Evolutionary conservation across 371 early-diverging fungal genomes (phyloP).

Genomic region (Cokeromyces recurvatus): DNA sequence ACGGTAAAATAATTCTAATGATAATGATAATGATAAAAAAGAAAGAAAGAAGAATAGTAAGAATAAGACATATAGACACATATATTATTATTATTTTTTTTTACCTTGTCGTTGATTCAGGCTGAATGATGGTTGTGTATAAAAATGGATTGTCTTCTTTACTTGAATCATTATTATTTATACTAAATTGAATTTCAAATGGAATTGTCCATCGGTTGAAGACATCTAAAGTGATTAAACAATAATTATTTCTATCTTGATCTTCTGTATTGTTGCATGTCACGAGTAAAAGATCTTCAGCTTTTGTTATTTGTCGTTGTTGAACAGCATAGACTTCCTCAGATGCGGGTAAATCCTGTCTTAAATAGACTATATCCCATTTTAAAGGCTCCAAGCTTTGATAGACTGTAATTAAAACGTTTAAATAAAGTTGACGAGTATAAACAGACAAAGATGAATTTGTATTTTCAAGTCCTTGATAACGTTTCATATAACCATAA

Average conservation of each 20-base stretch:
- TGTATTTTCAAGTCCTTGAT: background rate
- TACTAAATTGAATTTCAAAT: slow-evolving; percentile 58
- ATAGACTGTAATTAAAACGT: slow-evolving; percentile 70
- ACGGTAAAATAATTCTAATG: slow-evolving; percentile 65
- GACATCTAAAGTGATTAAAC: slow-evolving; percentile 75
- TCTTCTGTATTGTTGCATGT: slow-evolving; percentile 5
- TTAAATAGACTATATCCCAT: slow-evolving; percentile 61
- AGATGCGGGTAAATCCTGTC: slow-evolving; percentile 25
- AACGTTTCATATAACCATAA: slow-evolving; percentile 58
- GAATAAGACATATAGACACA: background rate
- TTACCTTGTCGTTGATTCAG: slow-evolving; percentile 36
- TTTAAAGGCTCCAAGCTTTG: slow-evolving; percentile 60
- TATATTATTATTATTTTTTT: background rate
- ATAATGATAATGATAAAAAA: background rate
- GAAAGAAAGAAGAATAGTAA: background rate
- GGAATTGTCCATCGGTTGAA: slow-evolving; percentile 69
- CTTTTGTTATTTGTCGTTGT: background rate
- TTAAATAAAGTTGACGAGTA: slow-evolving; percentile 66
- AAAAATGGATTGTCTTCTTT: background rate
- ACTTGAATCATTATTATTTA: slow-evolving; percentile 40
- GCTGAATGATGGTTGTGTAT: slow-evolving; percentile 29
- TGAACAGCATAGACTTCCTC: slow-evolving; percentile 1
- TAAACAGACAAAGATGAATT: slow-evolving; percentile 26
- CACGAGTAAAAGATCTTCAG: slow-evolving; percentile 9
- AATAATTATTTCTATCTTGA: slow-evolving; percentile 54